phyloP scores from a whole-genome alignment of 2,329 filamentous ascomycete species.

The Ophiocordyceps sinensis region DNA sequence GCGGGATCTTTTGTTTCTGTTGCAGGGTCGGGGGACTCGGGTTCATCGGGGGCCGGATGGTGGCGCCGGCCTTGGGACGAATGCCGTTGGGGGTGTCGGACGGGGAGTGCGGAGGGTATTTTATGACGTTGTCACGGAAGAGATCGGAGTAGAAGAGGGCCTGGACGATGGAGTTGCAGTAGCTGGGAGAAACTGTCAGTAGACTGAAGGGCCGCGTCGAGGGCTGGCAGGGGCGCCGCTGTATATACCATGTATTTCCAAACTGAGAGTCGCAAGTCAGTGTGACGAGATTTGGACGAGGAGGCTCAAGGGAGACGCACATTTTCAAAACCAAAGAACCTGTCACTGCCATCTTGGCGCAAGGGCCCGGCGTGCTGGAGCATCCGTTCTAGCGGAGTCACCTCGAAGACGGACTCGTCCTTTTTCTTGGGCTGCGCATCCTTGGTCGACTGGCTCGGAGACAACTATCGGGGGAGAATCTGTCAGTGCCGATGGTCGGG shows the following conservation, averaged over 20 bases:
- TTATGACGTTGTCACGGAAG: constrained; percentile 88
- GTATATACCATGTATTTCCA: constrained; percentile 83
- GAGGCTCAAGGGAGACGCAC: constrained; percentile 36
- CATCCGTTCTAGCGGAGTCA: constrained; percentile 57
- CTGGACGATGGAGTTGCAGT: constrained; percentile 97
- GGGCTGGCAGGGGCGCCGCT: constrained; percentile 1
- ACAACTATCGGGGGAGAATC: constrained; percentile 21
- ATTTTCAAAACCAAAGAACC: constrained; percentile 97
- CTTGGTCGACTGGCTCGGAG: constrained; percentile 26
- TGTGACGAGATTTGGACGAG: not conserved
- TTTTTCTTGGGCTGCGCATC: constrained; percentile 38
- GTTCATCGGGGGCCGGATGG: constrained; percentile 41
- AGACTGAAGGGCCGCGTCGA: not conserved
- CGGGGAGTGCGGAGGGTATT: constrained; percentile 64
- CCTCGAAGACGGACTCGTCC: constrained; percentile 41
- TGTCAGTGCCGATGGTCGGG: not conserved
- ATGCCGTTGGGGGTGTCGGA: constrained; percentile 52
- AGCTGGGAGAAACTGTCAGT: constrained; percentile 39
- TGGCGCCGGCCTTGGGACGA: constrained; percentile 41
- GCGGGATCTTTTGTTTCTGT: constrained; percentile 38
- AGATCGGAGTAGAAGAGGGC: constrained; percentile 90
- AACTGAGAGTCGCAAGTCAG: constrained; percentile 45
- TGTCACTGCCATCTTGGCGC: constrained; percentile 81
- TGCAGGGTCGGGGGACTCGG: constrained; percentile 25
- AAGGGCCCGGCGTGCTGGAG: constrained; percentile 68